Evolutionary conservation across 106 monocot genomes (phyloP).

Genomic region (Xerophyta viscosa): DNA sequence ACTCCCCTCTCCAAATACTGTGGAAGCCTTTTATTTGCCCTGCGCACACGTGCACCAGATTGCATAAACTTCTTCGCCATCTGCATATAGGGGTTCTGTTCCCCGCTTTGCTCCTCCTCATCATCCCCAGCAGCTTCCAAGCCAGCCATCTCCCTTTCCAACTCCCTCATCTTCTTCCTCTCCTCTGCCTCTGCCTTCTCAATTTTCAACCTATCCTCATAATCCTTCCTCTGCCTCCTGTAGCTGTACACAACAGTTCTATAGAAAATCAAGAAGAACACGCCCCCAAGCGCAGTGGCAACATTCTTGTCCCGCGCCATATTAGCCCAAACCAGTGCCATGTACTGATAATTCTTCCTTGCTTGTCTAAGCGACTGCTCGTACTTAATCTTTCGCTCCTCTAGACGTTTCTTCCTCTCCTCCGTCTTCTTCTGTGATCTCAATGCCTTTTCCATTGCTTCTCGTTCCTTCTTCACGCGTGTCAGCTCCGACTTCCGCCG

Average conservation of each 20-base stretch:
- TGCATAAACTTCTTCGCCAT: slow-evolving; percentile 80
- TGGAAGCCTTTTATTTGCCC: slow-evolving; percentile 46
- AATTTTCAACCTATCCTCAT: slow-evolving; percentile 74
- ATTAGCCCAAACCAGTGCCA: slow-evolving; percentile 51
- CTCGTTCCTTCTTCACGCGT: slow-evolving; percentile 40
- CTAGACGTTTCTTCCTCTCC: slow-evolving; percentile 40
- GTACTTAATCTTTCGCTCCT: slow-evolving; percentile 38
- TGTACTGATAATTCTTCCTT: slow-evolving; percentile 48
- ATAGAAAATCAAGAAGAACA: slow-evolving; percentile 67
- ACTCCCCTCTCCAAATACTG: slow-evolving; percentile 76
- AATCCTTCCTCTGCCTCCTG: slow-evolving; percentile 78
- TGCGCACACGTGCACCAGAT: slow-evolving; percentile 69
- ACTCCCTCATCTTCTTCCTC: slow-evolving; percentile 57
- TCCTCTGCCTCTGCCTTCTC: slow-evolving; percentile 65
- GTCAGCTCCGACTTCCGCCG: slow-evolving; percentile 36
- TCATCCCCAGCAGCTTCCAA: too few species aligned
- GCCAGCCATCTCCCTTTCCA: slow-evolving; percentile 37
- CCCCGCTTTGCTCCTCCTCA: slow-evolving; percentile 35
- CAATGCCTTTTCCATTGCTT: slow-evolving; percentile 41
- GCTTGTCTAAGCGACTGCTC: slow-evolving; percentile 54
- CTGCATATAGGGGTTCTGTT: slow-evolving; percentile 68
- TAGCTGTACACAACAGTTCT: slow-evolving; percentile 68
- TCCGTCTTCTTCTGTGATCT: slow-evolving; percentile 51
- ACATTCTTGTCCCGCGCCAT: slow-evolving; percentile 57
- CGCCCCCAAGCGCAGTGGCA: slow-evolving; percentile 41